These are phyloP conservation scores for Colletotrichum sp. DNA, from an alignment of 2,329 filamentous ascomycete genomes.

Conservation along the genomic window DNA sequence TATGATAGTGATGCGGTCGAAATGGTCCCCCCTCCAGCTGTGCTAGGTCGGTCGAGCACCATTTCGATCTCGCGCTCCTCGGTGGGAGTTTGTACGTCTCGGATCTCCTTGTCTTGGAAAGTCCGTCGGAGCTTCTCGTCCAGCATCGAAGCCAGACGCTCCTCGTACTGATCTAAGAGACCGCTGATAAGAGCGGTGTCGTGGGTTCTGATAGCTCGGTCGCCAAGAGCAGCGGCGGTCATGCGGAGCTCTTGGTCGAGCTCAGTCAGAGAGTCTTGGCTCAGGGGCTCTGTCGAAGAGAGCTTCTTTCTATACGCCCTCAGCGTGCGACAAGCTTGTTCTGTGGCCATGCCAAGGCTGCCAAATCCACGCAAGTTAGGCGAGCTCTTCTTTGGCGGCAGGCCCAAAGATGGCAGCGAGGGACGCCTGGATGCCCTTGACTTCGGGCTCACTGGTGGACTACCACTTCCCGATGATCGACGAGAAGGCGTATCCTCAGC, in stretches of 20 bases:
- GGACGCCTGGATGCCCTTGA: slow-evolving; percentile 52
- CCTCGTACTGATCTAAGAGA: slow-evolving; percentile 77
- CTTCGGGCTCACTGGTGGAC: slow-evolving; percentile 57
- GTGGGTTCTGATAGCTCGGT: slow-evolving; percentile 61
- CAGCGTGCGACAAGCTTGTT: slow-evolving; percentile 67
- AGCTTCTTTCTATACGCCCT: slow-evolving; percentile 69
- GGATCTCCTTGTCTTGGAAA: slow-evolving; percentile 33
- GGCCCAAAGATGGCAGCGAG: slow-evolving; percentile 57
- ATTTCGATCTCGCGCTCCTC: slow-evolving; percentile 37
- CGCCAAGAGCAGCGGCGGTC: slow-evolving; percentile 65
- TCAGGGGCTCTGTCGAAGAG: slow-evolving; percentile 59
- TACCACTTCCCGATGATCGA: slow-evolving; percentile 50
- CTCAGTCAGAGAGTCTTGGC: slow-evolving; percentile 63
- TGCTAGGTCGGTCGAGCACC: slow-evolving; percentile 16
- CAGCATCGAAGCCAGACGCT: slow-evolving; percentile 72
- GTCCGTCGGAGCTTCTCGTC: slow-evolving; percentile 71
- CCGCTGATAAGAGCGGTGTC: slow-evolving; percentile 63
- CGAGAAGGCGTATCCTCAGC: slow-evolving; percentile 54
- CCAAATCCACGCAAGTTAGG: slow-evolving; percentile 56
- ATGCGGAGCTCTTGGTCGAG: slow-evolving; percentile 69
- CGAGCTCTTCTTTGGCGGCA: slow-evolving; percentile 52
- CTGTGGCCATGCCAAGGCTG: slow-evolving; percentile 66
- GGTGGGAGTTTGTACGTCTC: slow-evolving; percentile 36
- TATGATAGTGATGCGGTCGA: slow-evolving; percentile 28
- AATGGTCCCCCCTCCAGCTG: background rate